phyloP scores from a whole-genome alignment of 345 rosid genomes.

The Dipteronia dyeriana region DNA sequence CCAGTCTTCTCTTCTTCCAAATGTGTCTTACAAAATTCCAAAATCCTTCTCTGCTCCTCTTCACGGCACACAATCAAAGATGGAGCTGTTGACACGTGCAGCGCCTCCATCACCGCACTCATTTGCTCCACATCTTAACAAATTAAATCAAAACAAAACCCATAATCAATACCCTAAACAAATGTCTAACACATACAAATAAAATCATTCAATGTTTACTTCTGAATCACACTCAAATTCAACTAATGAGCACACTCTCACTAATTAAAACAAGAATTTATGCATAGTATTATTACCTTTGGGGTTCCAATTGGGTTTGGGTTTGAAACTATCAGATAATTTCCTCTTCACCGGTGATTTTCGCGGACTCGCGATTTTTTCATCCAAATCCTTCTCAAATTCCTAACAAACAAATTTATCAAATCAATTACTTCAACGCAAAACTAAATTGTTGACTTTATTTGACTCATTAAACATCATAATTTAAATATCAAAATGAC shows the following conservation, averaged over 20 bases:
- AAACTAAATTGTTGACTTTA: background rate
- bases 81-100: constrained; percentile 80
- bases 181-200: background rate
- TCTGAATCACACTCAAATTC: background rate
- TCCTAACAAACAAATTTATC: constrained; percentile 19
- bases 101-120: constrained; percentile 65
- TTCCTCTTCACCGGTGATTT: constrained; percentile 29
- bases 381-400: constrained; percentile 29
- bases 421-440: background rate
- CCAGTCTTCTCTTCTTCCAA: constrained; percentile 66
- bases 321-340: constrained; percentile 25
- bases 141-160: background rate
- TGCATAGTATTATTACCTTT: constrained; percentile 41
- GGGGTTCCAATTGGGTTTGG: constrained; percentile 58
- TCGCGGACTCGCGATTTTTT: constrained; percentile 5
- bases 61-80: constrained; percentile 68
- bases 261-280: background rate
- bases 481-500: too few species aligned
- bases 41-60: constrained; percentile 60
- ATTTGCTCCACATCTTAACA: constrained; percentile 58
- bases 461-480: background rate
- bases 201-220: background rate
- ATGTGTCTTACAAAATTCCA: constrained; percentile 67
- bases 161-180: background rate
- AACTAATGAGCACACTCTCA: background rate